Base-by-base conservation (phyloP, 2,329 filamentous ascomycete species). In the Chaetothyriales sp. region DNA sequence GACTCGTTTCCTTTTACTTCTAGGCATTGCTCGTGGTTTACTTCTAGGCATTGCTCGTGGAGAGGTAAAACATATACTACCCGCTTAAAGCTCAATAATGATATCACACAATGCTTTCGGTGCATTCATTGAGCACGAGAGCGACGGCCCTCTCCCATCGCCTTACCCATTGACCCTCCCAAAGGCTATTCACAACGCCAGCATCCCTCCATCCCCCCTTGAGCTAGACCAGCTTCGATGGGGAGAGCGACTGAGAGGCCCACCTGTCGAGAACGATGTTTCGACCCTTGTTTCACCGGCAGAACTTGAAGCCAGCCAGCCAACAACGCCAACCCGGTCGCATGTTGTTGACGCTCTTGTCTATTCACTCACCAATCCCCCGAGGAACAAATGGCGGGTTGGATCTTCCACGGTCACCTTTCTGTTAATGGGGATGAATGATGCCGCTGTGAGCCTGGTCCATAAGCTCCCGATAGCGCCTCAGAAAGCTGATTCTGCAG, bases 361-460 rank as follows among this genome's bases (percentile, higher is more conserved):
- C 40, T 59, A 62, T 50, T 62, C 60, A 10, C 44, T 62, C 25
- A 56, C 55, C 15, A 61, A 55, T 43, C 62, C 64, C 5, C 55
- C 74, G 9, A 85, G 80, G 76, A 89, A 88, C 65, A 81, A 78
- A 55, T 89, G 77, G 69, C 73, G 86, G 33, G 71, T 89, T 22
- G 63, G 82, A 8, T 75, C 78, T 9, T 74, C 77, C 13, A 87
- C 83, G 57, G 62, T 85, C 44, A 76, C 82, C 55, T 83, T 78
- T 53, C 75, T 92, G 55, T 74, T 76, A 2, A 82, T 83, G 60
- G 88, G 86, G 0, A 68, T 92, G 53, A 86, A 80, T 59, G 88
- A 94, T 66, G 78, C 81, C 44, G 82, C 84, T 0, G 44, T 46
- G 13, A 46, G 44, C 13, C 8, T 19, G 10, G 22, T 6, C 22